These are phyloP conservation scores for Musa troglodytarum DNA, from an alignment of 176 grass and related monocot species.

Conservation along the genomic window DNA sequence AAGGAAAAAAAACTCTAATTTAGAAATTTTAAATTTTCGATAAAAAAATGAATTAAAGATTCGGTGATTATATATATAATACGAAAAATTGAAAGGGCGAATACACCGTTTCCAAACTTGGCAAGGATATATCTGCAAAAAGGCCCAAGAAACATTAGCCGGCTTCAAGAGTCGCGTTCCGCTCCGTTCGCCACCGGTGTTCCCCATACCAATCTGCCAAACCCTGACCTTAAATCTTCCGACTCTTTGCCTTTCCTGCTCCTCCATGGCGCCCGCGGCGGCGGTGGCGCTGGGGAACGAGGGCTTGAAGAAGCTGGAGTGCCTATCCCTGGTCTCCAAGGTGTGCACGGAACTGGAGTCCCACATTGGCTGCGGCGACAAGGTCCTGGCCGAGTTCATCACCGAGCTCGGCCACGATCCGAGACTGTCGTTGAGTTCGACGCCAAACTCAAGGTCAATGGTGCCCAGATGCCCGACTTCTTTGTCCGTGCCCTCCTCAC, in stretches of 20 bases:
- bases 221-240: neutral
- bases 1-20: too few relatives aligned
- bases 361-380: slow-evolving; percentile 61
- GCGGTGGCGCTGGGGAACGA: slow-evolving; percentile 16
- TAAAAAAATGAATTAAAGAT: too few relatives aligned
- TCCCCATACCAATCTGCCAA: neutral
- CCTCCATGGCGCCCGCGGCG: slow-evolving; percentile 10
- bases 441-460: slow-evolving; percentile 48
- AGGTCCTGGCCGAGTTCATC: slow-evolving; percentile 76
- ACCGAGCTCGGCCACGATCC: slow-evolving; percentile 54
- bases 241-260: neutral
- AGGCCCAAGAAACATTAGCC: too few relatives aligned
- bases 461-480: slow-evolving; percentile 61
- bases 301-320: slow-evolving; percentile 59
- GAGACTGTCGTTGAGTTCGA: slow-evolving; percentile 46
- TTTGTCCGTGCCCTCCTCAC: slow-evolving; percentile 66
- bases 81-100: too few relatives aligned
- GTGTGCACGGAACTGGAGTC: slow-evolving; percentile 67
- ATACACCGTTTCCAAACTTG: too few relatives aligned
- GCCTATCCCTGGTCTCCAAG: slow-evolving; percentile 63
- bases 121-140: too few relatives aligned
- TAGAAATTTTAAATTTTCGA: too few relatives aligned
- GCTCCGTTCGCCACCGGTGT: too few relatives aligned
- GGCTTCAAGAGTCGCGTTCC: too few relatives aligned
- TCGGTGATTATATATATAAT: too few relatives aligned